A percentile compares a stretch with the other conserved stretches of the same genome.
These are phyloP conservation scores for Pelargonium citronellum DNA, from an alignment of 441 rosid species.

Conservation along the genomic window DNA sequence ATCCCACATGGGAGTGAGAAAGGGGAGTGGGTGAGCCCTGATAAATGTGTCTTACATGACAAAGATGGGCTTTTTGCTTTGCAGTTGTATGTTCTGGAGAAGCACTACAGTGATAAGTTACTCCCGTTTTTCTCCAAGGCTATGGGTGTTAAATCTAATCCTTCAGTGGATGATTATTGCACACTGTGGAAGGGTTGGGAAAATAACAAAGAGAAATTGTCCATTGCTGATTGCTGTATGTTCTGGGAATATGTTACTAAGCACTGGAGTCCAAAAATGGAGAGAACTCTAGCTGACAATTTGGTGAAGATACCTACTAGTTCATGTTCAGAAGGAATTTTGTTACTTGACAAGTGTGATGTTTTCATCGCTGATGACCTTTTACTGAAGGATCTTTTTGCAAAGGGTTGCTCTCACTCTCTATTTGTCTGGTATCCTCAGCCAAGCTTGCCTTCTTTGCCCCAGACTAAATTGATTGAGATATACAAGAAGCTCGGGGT, in stretches of 20 bases:
- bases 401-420: conserved; percentile 23
- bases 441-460: conserved; percentile 35
- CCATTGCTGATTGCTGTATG: conserved; percentile 45
- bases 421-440: conserved; percentile 68
- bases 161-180: conserved; percentile 48
- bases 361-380: conserved; percentile 70
- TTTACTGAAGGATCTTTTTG: conserved; percentile 46
- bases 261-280: conserved; percentile 19
- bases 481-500: conserved; percentile 52
- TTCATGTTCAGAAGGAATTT: conserved; percentile 30
- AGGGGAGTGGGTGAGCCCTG: conserved; percentile 47
- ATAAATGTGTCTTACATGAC: conserved; percentile 43
- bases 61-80: conserved; percentile 41
- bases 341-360: conserved; percentile 36
- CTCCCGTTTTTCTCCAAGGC: conserved; percentile 36
- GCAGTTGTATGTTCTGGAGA: conserved; percentile 40
- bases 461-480: conserved; percentile 40
- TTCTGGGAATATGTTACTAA: conserved; percentile 46
- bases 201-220: conserved; percentile 26
- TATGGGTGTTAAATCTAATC: conserved; percentile 36
- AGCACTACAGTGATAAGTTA: conserved; percentile 28
- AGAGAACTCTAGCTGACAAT: conserved; percentile 30
- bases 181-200: conserved; percentile 66
- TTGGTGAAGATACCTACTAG: conserved; percentile 48
- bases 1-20: conserved; percentile 33